Conservation (phyloP, 441 rosid genomes). For the Gossypium aridum region DNA sequence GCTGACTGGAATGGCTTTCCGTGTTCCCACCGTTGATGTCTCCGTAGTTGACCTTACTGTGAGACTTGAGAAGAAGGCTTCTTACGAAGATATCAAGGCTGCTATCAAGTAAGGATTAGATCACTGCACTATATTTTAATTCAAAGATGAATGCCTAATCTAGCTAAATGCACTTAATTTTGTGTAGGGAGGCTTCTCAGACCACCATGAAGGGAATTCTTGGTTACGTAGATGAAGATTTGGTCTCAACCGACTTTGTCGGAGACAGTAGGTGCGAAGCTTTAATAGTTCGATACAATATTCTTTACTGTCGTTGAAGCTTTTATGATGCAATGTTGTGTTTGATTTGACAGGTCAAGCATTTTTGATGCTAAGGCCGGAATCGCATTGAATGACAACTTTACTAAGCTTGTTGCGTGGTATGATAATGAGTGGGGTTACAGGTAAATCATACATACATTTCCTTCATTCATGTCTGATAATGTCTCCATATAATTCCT, state of each 20-base stretch:
- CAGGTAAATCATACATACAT: constrained; percentile 30
- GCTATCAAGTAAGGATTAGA: constrained; percentile 51
- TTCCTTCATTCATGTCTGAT: neutral
- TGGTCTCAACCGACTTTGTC: constrained; percentile 50
- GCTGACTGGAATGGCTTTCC: constrained; percentile 85
- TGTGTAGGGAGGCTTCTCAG: constrained; percentile 52
- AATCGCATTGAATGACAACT: constrained; percentile 46
- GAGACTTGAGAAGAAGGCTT: constrained; percentile 71
- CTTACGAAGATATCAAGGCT: constrained; percentile 64
- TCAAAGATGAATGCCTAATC: neutral
- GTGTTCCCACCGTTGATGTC: constrained; percentile 86
- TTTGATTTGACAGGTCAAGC: constrained; percentile 44
- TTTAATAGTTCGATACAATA: neutral
- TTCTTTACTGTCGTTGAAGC: neutral
- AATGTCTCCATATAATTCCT: neutral
- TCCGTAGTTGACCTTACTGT: constrained; percentile 86
- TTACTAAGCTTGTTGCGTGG: constrained; percentile 56
- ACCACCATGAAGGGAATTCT: constrained; percentile 53
- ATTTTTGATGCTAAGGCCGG: constrained; percentile 69
- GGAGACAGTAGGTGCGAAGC: constrained; percentile 43
- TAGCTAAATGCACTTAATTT: neutral
- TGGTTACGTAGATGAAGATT: constrained; percentile 57
- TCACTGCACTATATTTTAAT: neutral
- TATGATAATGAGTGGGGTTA: constrained; percentile 68
- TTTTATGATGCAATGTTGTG: neutral